A percentile compares a stretch with the other conserved stretches of the same genome.
Evolutionary conservation across 768 basidiomycete species (phyloP).

Genomic region (Russula vinacea): DNA sequence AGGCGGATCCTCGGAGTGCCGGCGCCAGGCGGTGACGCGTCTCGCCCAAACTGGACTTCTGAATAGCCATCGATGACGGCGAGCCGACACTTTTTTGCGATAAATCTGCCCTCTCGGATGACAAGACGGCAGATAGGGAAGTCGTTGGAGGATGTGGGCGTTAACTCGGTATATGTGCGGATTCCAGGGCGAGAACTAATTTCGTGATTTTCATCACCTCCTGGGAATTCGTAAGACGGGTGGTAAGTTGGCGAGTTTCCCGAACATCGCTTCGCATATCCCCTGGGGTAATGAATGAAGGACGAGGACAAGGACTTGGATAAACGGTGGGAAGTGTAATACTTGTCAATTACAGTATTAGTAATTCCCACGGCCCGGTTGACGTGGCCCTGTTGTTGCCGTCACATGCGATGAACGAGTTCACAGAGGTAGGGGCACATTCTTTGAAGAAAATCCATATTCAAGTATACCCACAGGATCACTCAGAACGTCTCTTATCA

Average conservation of each 20-base stretch:
- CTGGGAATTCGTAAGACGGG: slow-evolving; percentile 60
- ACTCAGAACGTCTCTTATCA: slow-evolving; percentile 51
- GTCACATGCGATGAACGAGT: slow-evolving; percentile 16
- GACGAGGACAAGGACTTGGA: slow-evolving; percentile 6
- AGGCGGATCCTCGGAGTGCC: slow-evolving; percentile 63
- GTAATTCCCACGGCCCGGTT: slow-evolving; percentile 18
- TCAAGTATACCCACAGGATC: slow-evolving; percentile 43
- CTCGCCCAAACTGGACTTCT: slow-evolving; percentile 74
- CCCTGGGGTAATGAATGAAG: slow-evolving; percentile 23
- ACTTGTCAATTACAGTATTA: neutral
- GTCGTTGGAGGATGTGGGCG: slow-evolving; percentile 2
- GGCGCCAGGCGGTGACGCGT: slow-evolving; percentile 50
- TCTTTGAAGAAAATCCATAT: neutral
- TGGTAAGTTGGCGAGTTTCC: slow-evolving; percentile 40
- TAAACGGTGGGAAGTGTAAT: neutral
- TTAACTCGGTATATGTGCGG: slow-evolving; percentile 12
- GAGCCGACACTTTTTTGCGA: slow-evolving; percentile 50
- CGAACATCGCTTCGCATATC: slow-evolving; percentile 30
- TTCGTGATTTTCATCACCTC: slow-evolving; percentile 35
- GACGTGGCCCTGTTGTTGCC: slow-evolving; percentile 2
- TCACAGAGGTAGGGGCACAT: slow-evolving; percentile 25
- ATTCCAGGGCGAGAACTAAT: neutral
- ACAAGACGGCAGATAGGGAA: slow-evolving; percentile 40
- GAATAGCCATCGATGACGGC: slow-evolving; percentile 60
- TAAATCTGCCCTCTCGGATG: slow-evolving; percentile 42